These are phyloP conservation scores for Aspergillus sp. DNA, from an alignment of 2,329 filamentous ascomycete species.

Conservation along the genomic window DNA sequence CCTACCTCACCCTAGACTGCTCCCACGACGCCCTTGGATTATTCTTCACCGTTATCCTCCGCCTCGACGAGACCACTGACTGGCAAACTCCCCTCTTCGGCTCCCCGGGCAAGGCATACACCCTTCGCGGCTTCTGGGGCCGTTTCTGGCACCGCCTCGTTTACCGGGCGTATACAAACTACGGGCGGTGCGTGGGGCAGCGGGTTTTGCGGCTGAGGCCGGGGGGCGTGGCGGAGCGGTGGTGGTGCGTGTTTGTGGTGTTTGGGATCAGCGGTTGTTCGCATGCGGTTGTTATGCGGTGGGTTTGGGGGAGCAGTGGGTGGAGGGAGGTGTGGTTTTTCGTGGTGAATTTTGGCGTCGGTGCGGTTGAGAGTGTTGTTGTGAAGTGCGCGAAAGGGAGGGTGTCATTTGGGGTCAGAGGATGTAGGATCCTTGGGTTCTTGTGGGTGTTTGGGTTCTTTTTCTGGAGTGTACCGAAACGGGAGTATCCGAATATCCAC, in stretches of 20 bases:
- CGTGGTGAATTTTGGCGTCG: neutral
- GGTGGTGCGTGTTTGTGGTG: neutral
- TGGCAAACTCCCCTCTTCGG: neutral
- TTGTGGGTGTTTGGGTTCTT: slow-evolving; percentile 1
- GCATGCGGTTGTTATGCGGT: neutral
- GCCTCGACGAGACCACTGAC: neutral
- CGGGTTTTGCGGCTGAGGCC: neutral
- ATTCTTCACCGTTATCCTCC: neutral
- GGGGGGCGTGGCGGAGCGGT: neutral
- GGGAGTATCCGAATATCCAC: neutral
- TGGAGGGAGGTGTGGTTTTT: neutral
- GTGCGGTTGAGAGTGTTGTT: neutral
- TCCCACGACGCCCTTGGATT: neutral
- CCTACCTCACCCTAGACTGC: neutral
- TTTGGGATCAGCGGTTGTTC: neutral
- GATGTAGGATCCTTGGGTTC: neutral
- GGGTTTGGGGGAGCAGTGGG: neutral
- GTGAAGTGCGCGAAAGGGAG: neutral
- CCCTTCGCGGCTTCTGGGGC: slow-evolving; percentile 4
- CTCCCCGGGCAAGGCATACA: neutral
- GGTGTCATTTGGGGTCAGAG: neutral
- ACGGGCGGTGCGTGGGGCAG: slow-evolving; percentile 1
- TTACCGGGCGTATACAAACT: slow-evolving; percentile 3
- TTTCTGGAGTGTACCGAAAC: neutral
- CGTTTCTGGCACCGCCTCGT: slow-evolving; percentile 5